These are phyloP conservation scores for Pseudonitzschia multiseries DNA, from an alignment of 108 stramenopile genomes.

Conservation along the genomic window DNA sequence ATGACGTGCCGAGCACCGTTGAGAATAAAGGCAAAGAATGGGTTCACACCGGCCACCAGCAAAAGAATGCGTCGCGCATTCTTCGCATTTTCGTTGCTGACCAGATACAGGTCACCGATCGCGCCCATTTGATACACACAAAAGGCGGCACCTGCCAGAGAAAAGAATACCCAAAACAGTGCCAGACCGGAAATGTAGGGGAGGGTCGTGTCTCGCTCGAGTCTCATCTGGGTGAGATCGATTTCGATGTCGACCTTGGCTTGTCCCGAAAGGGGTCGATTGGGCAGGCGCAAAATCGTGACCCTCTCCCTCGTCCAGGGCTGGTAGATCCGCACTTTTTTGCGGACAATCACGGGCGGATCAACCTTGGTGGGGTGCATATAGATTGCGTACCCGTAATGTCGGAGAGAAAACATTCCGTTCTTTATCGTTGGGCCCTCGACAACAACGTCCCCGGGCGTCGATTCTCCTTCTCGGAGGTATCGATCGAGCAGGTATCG, in stretches of 20 bases:
- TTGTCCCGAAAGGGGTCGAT: conserved; percentile 63
- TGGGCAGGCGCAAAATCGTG: conserved; percentile 52
- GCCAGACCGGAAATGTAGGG: conserved; percentile 23
- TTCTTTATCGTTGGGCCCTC: conserved; percentile 11
- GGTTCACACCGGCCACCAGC: conserved; percentile 34
- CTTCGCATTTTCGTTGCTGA: conserved; percentile 36
- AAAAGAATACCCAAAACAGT: conserved; percentile 52
- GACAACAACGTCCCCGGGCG: conserved; percentile 38
- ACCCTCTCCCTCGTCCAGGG: conserved; percentile 63
- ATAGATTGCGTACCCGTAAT: conserved; percentile 60
- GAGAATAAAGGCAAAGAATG: conserved; percentile 36
- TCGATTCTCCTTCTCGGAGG: conserved; percentile 43
- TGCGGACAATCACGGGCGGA: conserved; percentile 37
- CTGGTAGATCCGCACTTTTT: conserved; percentile 65
- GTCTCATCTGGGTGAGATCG: conserved; percentile 48
- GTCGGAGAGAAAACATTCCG: conserved; percentile 21
- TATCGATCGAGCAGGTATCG: conserved; percentile 53
- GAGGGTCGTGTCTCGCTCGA: conserved; percentile 30
- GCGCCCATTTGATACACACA: conserved; percentile 42
- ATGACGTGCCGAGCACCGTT: conserved; percentile 52
- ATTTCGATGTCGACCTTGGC: conserved; percentile 72
- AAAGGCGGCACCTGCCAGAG: conserved; percentile 40
- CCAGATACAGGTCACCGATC: conserved; percentile 7
- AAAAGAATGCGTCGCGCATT: conserved; percentile 29
- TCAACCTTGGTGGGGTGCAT: conserved; percentile 42